Base-by-base conservation (phyloP, 768 basidiomycete genomes). In the Boletales sp. region DNA sequence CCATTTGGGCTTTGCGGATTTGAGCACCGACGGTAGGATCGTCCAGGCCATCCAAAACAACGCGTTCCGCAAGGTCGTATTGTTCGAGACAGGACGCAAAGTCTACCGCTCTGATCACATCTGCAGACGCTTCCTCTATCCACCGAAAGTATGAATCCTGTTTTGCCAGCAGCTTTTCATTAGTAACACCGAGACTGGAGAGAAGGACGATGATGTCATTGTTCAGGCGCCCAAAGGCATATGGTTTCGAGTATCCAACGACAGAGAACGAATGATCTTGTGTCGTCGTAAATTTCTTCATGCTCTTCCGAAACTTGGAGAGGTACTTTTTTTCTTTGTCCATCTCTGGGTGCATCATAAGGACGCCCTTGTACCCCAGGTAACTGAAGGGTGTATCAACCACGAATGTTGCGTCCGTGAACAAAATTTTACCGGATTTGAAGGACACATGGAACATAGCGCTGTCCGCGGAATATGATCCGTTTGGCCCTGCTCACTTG, bases 141-240 rank as follows among this genome's bases (percentile, higher is more conserved):
- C 83, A 85, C 10, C 69, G 60, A 47, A 84, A 78, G 59, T 86
- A 86, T 27, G 70, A 69, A 11, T 74, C 61, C 59, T 85, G 84
- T 57, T 83, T 85, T 2, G 66, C 66, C 7, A 81, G 62, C 3
- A 86, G 60, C 8, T 70, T 74, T 43, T 82, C 81, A 48, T 77
- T 72, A 1, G 78, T 70, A 40, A 86, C 69, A 0, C 84, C 84
- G 6, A 87, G 76, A 47, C 82, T 81, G 2, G 82, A 79, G 5
- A 86, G 72, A 8, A 86, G 78, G 30, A 81, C 79, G 15, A 86
- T 80, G 58, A 86, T 77, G 47, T 86, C 84, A 62, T 84, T 84
- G 61, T 87, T 87, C 29, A 87, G 70, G 7, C 84, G 75, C 1
- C 80, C 83, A 54, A 83, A 86, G 0, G 81, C 69, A 46, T 81